phyloP scores from a whole-genome alignment of 305 asterid genomes.

The Solanum hybrid region DNA sequence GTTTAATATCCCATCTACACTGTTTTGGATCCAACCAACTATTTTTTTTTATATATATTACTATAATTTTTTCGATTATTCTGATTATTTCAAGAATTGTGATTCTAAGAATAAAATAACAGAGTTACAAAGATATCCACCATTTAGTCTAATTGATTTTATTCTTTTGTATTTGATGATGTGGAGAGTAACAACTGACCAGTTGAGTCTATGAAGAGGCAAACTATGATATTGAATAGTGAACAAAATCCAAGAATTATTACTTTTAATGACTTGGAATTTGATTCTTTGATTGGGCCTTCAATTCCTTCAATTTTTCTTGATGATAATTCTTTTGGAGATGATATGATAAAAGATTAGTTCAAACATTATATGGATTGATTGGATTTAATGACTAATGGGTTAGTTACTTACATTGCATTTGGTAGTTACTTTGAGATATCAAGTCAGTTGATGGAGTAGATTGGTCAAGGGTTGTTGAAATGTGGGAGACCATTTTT shows the following conservation, averaged over 20 bases:
- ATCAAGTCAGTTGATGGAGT: neutral
- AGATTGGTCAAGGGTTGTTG: neutral
- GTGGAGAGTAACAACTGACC: neutral
- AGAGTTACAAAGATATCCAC: neutral
- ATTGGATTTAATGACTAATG: neutral
- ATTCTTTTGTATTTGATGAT: neutral
- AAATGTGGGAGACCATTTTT: neutral
- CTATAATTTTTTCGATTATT: neutral
- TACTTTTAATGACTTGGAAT: neutral
- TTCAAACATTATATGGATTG: neutral
- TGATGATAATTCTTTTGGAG: neutral
- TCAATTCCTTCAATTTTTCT: neutral
- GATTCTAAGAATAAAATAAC: neutral
- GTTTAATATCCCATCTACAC: constrained; percentile 12
- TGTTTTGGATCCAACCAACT: constrained; percentile 2
- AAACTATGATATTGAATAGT: neutral
- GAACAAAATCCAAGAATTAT: neutral
- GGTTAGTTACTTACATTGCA: neutral
- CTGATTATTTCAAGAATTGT: neutral
- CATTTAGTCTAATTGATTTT: neutral
- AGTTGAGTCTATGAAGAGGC: neutral
- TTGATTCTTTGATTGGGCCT: neutral
- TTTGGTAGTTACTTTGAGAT: neutral
- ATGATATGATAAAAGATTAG: neutral
- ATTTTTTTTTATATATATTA: neutral